These are phyloP conservation scores for Scenedesmus sp. DNA, from an alignment of 163 green algal genomes.

Conservation along the genomic window DNA sequence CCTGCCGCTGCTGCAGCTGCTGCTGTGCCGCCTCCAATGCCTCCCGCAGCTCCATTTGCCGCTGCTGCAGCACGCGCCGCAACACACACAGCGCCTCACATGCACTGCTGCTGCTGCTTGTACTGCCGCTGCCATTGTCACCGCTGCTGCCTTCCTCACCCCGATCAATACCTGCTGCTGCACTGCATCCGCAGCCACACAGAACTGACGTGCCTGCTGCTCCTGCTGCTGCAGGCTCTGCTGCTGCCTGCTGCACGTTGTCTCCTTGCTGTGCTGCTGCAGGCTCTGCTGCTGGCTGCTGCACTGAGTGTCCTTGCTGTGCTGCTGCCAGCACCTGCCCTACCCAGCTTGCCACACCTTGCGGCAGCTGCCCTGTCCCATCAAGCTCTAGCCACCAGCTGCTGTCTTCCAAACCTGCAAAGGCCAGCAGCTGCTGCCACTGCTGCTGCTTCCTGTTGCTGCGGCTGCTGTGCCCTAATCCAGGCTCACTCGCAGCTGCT, in stretches of 20 bases:
- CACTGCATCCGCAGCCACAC: not conserved
- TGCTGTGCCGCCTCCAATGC: not conserved
- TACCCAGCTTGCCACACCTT: not conserved
- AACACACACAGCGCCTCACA: not conserved
- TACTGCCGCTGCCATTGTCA: not conserved
- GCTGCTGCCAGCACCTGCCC: not conserved
- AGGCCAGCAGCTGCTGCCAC: not conserved
- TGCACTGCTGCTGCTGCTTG: not conserved
- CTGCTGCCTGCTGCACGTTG: not conserved
- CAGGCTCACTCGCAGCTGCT: not conserved
- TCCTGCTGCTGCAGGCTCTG: not conserved
- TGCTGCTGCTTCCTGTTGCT: not conserved
- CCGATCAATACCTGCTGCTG: not conserved
- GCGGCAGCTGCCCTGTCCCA: not conserved
- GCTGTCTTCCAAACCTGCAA: not conserved
- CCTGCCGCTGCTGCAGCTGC: not conserved
- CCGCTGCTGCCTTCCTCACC: not conserved
- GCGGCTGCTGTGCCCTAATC: not conserved
- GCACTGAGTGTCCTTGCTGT: not conserved
- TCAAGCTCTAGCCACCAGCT: conserved; percentile 26
- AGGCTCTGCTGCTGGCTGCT: not conserved
- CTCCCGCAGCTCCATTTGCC: not conserved
- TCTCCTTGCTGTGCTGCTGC: not conserved
- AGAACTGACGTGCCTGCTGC: not conserved
- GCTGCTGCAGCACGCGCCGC: not conserved